These are phyloP conservation scores for Cercophora sp. DNA, from an alignment of 495 filamentous ascomycete genomes.

Conservation along the genomic window DNA sequence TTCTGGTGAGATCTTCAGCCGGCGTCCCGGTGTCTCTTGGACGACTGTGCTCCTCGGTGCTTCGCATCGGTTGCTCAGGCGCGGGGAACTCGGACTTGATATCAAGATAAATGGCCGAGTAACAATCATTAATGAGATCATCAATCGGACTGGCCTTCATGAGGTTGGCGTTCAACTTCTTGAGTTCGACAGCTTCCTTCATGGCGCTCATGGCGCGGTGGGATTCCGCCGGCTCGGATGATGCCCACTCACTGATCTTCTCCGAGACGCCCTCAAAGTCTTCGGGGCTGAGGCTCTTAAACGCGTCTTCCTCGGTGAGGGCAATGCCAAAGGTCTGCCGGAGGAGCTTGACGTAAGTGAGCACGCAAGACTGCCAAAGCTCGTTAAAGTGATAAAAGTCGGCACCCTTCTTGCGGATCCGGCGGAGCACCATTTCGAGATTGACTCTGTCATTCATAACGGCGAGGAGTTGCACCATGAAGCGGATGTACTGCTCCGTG, in stretches of 20 bases:
- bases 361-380: conserved; percentile 79
- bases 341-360: conserved; percentile 70
- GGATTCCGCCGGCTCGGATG: conserved; percentile 29
- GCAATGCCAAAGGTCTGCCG: conserved; percentile 63
- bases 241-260: conserved; percentile 49
- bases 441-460: conserved; percentile 71
- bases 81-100: conserved; percentile 38
- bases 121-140: conserved; percentile 84
- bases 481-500: conserved; percentile 81
- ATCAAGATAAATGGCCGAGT: conserved; percentile 68
- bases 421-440: conserved; percentile 75
- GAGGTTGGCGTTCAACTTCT: conserved; percentile 77
- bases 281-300: conserved; percentile 73
- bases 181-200: conserved; percentile 82
- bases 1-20: conserved; percentile 3
- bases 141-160: conserved; percentile 84
- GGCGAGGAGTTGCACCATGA: conserved; percentile 69
- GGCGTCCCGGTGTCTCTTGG: conserved; percentile 10
- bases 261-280: conserved; percentile 65
- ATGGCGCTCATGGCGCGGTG: conserved; percentile 63
- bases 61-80: conserved; percentile 19
- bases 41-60: conserved; percentile 26
- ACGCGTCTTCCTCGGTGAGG: conserved; percentile 69
- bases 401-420: conserved; percentile 73
- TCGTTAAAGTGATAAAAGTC: conserved; percentile 83